Conservation (phyloP, 2,329 filamentous ascomycete genomes). For the Neobulgaria alba region DNA sequence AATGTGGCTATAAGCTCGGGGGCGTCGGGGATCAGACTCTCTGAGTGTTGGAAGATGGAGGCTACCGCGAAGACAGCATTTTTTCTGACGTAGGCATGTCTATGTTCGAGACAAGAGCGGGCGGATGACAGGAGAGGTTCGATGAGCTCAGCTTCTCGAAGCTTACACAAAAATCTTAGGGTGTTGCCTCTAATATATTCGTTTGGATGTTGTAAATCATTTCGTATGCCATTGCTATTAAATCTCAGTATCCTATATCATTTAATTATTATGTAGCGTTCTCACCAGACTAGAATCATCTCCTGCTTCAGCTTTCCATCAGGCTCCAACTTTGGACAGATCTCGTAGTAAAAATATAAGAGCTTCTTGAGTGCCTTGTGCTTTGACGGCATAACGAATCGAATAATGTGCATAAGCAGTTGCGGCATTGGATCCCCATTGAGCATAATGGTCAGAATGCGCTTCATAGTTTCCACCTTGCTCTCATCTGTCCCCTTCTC, state of each 20-base stretch:
- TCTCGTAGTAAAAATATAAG: slow-evolving; percentile 98
- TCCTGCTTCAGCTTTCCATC: slow-evolving; percentile 96
- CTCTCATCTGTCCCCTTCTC: slow-evolving; percentile 90
- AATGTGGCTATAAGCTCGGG: slow-evolving; percentile 86
- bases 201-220: slow-evolving; percentile 94
- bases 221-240: slow-evolving; percentile 87
- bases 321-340: slow-evolving; percentile 90
- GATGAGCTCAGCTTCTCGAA: slow-evolving; percentile 90
- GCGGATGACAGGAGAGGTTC: slow-evolving; percentile 92
- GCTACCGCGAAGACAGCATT: slow-evolving; percentile 94
- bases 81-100: slow-evolving; percentile 96
- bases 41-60: slow-evolving; percentile 85
- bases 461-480: slow-evolving; percentile 94
- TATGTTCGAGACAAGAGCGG: slow-evolving; percentile 85
- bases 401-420: slow-evolving; percentile 98
- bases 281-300: slow-evolving; percentile 96
- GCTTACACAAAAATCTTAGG: slow-evolving; percentile 93
- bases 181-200: slow-evolving; percentile 98
- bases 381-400: slow-evolving; percentile 98
- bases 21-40: slow-evolving; percentile 87
- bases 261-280: neutral
- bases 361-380: slow-evolving; percentile 96
- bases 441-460: slow-evolving; percentile 92
- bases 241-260: slow-evolving; percentile 5
- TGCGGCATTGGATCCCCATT: slow-evolving; percentile 95